Evolutionary conservation across 1,284 basidiomycete genomes (phyloP).

Genomic region (Heterobasidion irregulare): DNA sequence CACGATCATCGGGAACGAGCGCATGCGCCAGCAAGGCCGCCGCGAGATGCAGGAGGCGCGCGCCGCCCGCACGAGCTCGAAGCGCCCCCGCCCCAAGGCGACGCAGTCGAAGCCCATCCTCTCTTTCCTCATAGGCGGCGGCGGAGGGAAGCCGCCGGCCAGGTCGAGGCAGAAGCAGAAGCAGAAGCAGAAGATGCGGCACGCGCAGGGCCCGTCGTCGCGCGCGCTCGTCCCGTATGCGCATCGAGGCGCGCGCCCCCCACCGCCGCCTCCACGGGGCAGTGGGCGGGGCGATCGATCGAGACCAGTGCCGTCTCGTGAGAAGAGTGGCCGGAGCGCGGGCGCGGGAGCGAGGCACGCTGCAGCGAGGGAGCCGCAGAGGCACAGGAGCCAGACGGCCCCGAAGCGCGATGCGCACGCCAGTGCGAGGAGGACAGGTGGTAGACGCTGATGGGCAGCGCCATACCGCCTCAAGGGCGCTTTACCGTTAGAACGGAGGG

Average conservation of each 20-base stretch:
- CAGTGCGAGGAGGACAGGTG: not conserved
- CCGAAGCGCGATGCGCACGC: not conserved
- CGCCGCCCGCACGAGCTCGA: slow-evolving; percentile 12
- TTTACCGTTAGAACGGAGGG: no score
- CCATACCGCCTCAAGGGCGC: no score
- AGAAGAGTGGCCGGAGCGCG: not conserved
- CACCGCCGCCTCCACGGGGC: no score
- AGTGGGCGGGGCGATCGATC: not conserved
- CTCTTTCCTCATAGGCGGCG: slow-evolving; percentile 4
- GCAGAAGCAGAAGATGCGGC: not conserved
- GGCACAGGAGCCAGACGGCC: slow-evolving; percentile 7
- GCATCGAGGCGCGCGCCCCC: not conserved
- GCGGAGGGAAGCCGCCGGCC: not conserved
- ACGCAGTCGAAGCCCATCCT: slow-evolving; percentile 1
- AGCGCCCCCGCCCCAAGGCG: not conserved
- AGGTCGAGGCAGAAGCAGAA: not conserved
- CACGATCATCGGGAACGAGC: slow-evolving; percentile 58
- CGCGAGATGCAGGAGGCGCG: slow-evolving; percentile 27
- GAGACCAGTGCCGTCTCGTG: not conserved
- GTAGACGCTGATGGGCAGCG: not conserved
- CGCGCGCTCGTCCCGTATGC: slow-evolving; percentile 4
- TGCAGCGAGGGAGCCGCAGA: not conserved
- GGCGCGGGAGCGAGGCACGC: not conserved
- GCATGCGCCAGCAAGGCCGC: slow-evolving; percentile 40
- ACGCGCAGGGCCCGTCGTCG: not conserved